Conservation (phyloP, 495 filamentous ascomycete species). For the Endocarpon pusillum region DNA sequence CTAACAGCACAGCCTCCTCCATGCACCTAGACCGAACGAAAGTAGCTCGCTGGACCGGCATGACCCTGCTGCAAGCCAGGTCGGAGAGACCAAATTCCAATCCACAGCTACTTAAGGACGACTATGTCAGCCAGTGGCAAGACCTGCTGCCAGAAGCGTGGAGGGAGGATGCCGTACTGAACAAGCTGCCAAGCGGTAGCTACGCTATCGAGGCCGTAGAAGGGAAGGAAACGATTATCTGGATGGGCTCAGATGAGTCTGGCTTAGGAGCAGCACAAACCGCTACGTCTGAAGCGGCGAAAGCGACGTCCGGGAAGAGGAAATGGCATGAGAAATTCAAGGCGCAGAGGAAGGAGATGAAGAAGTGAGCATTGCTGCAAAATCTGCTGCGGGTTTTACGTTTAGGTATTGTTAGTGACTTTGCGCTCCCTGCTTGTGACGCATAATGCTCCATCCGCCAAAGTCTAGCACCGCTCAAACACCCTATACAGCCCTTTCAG, state of each 20-base stretch:
- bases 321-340: constrained; percentile 89
- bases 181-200: constrained; percentile 22
- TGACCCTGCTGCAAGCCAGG: constrained; percentile 31
- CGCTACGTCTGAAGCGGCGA: constrained; percentile 15
- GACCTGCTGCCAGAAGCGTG: constrained; percentile 41
- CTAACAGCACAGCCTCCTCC: no score
- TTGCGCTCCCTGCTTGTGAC: no score
- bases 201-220: not conserved
- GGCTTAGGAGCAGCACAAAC: constrained; percentile 8
- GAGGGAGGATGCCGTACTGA: constrained; percentile 31
- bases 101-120: constrained; percentile 18
- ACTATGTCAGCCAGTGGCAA: constrained; percentile 37
- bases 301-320: constrained; percentile 31
- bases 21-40: constrained; percentile 23
- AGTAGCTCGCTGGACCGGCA: constrained; percentile 33
- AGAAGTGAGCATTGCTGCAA: no score
- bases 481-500: constrained; percentile 88
- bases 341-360: constrained; percentile 15
- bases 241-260: not conserved
- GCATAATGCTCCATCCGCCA: no score
- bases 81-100: constrained; percentile 21
- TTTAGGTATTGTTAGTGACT: no score
- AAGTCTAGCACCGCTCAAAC: constrained; percentile 77
- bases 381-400: no score
- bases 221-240: not conserved